Evolutionary conservation across 768 basidiomycete genomes (phyloP), one percentile per base, ranked within the genome.

Genomic region (Russula emetica): DNA sequence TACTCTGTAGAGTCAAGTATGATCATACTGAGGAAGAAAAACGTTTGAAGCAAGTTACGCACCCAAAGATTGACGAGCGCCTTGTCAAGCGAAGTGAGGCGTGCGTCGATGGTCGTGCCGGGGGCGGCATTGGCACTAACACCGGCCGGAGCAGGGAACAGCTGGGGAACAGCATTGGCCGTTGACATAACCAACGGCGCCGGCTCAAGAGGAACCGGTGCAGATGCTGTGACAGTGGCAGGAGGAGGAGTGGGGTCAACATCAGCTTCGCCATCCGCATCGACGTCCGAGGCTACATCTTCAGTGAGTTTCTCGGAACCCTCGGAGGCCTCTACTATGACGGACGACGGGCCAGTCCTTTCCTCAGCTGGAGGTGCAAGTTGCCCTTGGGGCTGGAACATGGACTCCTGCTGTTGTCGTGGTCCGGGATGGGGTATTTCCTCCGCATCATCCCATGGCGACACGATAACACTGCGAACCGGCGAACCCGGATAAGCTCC

Each of bases 401-500:
- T 16, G 38, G 16, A 8, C 16, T 44, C 26, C 6, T 32, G 40
- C 13, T 32, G 45, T 4, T 32, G 47, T 22, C 14, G 38, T 30
- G 26, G 16, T 9, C n/a, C 40, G 38, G 18, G 49, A 11, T 51
- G 47, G 28, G 40, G 30, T 2, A 45, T 38, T 3, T 55, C 57
- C n/a, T 55, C 52, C 4, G 45, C 20, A 28, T 59, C 53, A 32
- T 59, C 59, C 56, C 56, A 68, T 20, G 52, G 42, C 14, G 64
- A 32, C 54, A 67, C 36, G 74, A 73, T n/a, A 75, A 77, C 36
- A 74, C 70, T 8, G 72, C 74, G 49, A 45, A 61, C 38, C 5
- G 75, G 74, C 13, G 76, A 77, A 60, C 62, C 66, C 13, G 80
- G 78, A 77, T 79, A 81, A 30, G 78, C 78, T 28, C 78, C 80